Base-by-base conservation (phyloP, 345 rosid genomes). In the Euphorbia lathyris region DNA sequence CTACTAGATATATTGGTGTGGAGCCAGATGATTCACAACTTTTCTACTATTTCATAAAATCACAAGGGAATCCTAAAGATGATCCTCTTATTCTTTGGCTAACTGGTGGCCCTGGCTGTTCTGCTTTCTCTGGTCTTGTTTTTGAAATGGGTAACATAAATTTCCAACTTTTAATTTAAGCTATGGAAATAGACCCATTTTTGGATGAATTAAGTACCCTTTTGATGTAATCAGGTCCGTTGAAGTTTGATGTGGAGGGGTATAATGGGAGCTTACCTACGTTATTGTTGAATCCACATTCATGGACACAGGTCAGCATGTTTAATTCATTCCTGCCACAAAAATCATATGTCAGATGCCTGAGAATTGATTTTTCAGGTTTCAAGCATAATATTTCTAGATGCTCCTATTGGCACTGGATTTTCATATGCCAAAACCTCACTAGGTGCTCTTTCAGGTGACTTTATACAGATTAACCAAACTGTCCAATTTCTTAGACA, bases 331-430 rank as follows among this genome's bases (percentile, higher is more conserved):
- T n/a, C n/a, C n/a, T 45, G 16, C 12, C 1, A 14, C n/a, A 60
- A 5, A 6, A 3, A 13, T 34, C 3, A 3, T 32, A 16, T 14
- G 2, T 17, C n/a, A 2, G 4, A 32, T 60, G 17, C n/a, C 17
- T 19, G 48, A 1, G 42, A 56, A 11, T 12, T 65, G 22, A 42
- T 40, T n/a, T 65, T 73, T 69, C 79, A 85, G 91, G 84, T 81
- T n/a, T 80, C 93, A 13, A 89, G 79, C 81, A 80, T 92, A 67
- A 78, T 86, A 74, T 86, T 89, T 73, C 40, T 89, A 27, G 97
- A 90, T 75, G 78, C 86, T 58, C 97, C 97, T 9, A 86, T 83
- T 17, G 92, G 92, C 13, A 82, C 93, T 52, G 97, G 96, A 29
- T 89, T 76, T 77, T 92, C 97, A 26, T 92, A 84, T 48, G 82